Base-by-base conservation (phyloP, 148 eudicot species). In the Vaccinium vitisidaea region DNA sequence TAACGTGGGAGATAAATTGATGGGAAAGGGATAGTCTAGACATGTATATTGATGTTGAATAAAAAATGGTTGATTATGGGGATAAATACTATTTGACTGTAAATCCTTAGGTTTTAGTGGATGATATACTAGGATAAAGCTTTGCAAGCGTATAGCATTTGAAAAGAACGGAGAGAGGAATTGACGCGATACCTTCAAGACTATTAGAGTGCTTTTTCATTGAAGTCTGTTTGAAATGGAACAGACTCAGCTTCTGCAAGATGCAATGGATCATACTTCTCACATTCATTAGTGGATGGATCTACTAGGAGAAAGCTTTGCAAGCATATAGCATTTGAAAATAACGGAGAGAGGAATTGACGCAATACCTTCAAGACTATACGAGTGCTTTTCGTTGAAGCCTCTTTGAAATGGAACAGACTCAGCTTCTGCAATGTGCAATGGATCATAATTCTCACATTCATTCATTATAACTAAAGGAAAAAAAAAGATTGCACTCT, bases 301-400 rank as follows among this genome's bases (percentile, higher is more conserved):
- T 52, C 52, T 14, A 77, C 6, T 32, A 77, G 80, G 39, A 53
- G 80, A 77, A 77, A 77, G 58, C 43, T 52, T 77, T 52, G 80
- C 19, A 53, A 77, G 32, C 49, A 10, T 50, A 49, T 10, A 8
- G 23, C 0, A 50, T 48, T 25, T 21, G 16, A 30, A 77, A 50
- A 25, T 15, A 69, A 69, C 8, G 39, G 74, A 69, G 39, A 55
- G 30, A 61, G 69, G 69, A 65, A 30, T 23, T 27, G 39, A 69
- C 18, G 15, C 74, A 69, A 69, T 30, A 30, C 43, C 39, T 25
- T 69, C 74, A 2, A 32, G 18, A 30, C 16, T 23, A 15, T 52
- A 13, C 27, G 39, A 27, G 36, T 67, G 27, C 32, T 69, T 69
- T 78, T 48, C 15, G 1, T 78, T 78, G 81, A 76, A 49, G 53